Percentiles rank a stretch among this genome's conserved stretches.
phyloP scores from a whole-genome alignment of 2,329 filamentous ascomycete species.

The Aspergillus sp. region DNA sequence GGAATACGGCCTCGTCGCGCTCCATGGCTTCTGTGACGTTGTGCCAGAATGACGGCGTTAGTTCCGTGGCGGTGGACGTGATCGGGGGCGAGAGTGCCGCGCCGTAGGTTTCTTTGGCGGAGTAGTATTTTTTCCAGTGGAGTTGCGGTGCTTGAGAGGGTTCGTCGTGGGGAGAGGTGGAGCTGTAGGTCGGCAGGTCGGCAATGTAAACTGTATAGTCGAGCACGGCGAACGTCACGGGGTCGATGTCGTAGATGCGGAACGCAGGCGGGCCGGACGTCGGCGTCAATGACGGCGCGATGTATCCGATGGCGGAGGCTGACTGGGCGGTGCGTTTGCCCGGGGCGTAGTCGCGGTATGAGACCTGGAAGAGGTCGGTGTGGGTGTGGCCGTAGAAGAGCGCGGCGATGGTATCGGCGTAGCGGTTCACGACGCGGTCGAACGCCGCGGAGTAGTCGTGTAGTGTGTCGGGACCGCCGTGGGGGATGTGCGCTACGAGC shows the following conservation, averaged over 20 bases:
- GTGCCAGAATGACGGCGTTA: constrained; percentile 61
- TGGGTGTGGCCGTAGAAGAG: constrained; percentile 61
- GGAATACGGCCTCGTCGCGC: constrained; percentile 44
- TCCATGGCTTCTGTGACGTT: constrained; percentile 54
- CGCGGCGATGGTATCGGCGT: constrained; percentile 54
- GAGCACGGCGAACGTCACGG: constrained; percentile 55
- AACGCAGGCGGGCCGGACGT: constrained; percentile 58
- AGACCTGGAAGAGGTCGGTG: constrained; percentile 57
- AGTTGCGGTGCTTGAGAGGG: constrained; percentile 6
- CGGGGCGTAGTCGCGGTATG: constrained; percentile 49
- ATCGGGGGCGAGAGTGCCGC: constrained; percentile 45
- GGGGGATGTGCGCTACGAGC: constrained; percentile 59
- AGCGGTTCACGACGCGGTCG: constrained; percentile 56
- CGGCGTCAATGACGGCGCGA: constrained; percentile 56
- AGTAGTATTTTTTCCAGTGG: constrained; percentile 59
- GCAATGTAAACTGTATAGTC: constrained; percentile 57
- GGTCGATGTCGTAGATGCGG: constrained; percentile 59
- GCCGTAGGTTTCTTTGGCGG: constrained; percentile 56
- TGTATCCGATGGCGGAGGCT: constrained; percentile 54
- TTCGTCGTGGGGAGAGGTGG: too few species aligned
- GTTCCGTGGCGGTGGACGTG: constrained; percentile 40
- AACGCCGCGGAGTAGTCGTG: constrained; percentile 55
- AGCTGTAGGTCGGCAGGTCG: constrained; percentile 42
- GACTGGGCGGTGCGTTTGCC: constrained; percentile 40
- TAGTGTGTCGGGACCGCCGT: constrained; percentile 53